Evolutionary conservation across 768 basidiomycete species (phyloP).

Genomic region (Tulasnella sp.): DNA sequence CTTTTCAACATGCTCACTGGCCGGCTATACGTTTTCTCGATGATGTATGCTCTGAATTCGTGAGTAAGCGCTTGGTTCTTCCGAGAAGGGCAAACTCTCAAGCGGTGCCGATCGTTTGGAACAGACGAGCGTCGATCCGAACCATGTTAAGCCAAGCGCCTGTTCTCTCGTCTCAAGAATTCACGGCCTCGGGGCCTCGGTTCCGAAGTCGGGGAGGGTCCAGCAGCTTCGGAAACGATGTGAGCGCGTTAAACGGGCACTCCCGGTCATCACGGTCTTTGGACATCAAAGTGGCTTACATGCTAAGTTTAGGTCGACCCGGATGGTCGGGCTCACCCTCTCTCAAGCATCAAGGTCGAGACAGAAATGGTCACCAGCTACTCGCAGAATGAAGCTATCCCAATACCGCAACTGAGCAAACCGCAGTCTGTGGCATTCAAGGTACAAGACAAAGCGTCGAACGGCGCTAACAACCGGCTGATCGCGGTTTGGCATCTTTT

Average conservation of each 20-base stretch:
- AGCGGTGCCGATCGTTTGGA: not conserved
- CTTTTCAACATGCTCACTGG: slow-evolving; percentile 13
- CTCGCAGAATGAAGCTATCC: not conserved
- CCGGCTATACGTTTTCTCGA: slow-evolving; percentile 7
- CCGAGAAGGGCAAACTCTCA: not conserved
- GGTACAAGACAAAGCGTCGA: not conserved
- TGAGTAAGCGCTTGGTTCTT: not conserved
- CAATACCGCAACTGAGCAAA: not conserved
- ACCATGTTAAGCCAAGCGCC: not conserved
- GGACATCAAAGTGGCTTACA: not conserved
- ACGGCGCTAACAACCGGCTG: not conserved
- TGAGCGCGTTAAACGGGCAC: not conserved
- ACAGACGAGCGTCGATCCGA: not conserved
- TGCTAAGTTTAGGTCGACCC: not conserved
- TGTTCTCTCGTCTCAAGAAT: not conserved
- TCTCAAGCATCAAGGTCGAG: not conserved
- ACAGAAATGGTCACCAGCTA: not conserved
- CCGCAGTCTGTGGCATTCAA: not conserved
- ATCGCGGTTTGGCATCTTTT: not conserved
- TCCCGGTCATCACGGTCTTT: not conserved
- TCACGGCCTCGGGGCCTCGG: not conserved
- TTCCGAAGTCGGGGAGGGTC: not conserved
- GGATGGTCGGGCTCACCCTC: not conserved
- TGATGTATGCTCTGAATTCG: slow-evolving; percentile 14
- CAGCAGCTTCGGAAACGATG: not conserved